phyloP scores from a whole-genome alignment of 176 grass and related monocot species.

The Pharus latifolius region DNA sequence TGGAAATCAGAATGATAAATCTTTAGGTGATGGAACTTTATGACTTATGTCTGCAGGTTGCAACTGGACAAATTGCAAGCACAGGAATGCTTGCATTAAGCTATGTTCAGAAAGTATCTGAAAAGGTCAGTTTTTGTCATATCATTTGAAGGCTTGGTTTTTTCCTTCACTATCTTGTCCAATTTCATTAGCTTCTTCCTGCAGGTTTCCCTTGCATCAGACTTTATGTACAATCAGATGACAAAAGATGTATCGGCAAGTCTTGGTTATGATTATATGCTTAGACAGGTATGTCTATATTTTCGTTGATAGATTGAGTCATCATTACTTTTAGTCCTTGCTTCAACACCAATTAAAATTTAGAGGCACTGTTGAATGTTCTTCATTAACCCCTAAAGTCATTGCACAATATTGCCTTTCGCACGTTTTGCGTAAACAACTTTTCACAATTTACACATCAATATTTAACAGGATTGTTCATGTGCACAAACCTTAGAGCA shows the following conservation, averaged over 20 bases:
- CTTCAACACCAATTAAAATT: no score
- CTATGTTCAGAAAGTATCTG: slow-evolving; percentile 70
- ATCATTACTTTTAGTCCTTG: neutral
- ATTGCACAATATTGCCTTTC: neutral
- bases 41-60: slow-evolving; percentile 46
- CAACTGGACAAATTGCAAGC: slow-evolving; percentile 49
- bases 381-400: no score
- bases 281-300: slow-evolving; percentile 65
- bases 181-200: neutral
- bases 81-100: slow-evolving; percentile 48
- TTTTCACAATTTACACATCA: neutral
- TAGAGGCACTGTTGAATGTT: no score
- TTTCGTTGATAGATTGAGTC: slow-evolving; percentile 12
- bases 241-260: slow-evolving; percentile 48
- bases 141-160: neutral
- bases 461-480: no score
- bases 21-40: slow-evolving; percentile 11
- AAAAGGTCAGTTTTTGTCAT: slow-evolving; percentile 47
- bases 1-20: neutral
- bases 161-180: neutral
- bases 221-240: slow-evolving; percentile 67
- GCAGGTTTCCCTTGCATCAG: slow-evolving; percentile 79
- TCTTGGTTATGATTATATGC: slow-evolving; percentile 75
- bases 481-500: no score
- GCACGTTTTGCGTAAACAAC: neutral